A percentile compares a stretch with the other conserved stretches of the same genome.
Evolutionary conservation across 148 eudicot genomes (phyloP).

Genomic region (Vaccinium myrtillus): DNA sequence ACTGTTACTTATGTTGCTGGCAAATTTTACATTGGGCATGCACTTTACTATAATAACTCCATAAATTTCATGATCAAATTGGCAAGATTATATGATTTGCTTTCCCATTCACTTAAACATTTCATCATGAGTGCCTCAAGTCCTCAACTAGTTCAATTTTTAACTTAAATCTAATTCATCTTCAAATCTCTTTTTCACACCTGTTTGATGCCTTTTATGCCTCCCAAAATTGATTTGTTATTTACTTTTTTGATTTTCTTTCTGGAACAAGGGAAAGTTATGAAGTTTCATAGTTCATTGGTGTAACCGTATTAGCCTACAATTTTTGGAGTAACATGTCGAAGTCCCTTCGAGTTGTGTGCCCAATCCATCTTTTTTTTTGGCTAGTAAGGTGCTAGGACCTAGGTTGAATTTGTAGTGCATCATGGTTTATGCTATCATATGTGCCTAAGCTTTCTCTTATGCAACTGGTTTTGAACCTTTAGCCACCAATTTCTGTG

Average conservation of each 20-base stretch:
- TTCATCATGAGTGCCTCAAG: neutral
- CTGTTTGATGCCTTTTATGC: neutral
- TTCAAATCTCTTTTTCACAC: neutral
- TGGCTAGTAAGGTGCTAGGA: constrained; percentile 2
- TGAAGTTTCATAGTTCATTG: neutral
- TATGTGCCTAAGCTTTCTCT: neutral
- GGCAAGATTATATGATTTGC: neutral
- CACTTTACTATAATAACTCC: neutral
- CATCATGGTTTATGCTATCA: neutral
- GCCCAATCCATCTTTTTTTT: neutral
- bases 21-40: neutral
- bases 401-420: neutral
- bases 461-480: neutral
- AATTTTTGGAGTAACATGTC: neutral
- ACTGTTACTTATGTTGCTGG: neutral
- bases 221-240: neutral
- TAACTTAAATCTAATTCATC: neutral
- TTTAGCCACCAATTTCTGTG: neutral
- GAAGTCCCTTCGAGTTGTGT: neutral
- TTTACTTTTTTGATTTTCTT: neutral
- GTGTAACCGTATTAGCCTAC: neutral
- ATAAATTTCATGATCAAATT: neutral
- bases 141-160: neutral
- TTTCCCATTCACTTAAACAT: neutral
- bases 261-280: neutral